Percentiles rank a stretch among this genome's conserved stretches.
Evolutionary conservation across 805 yeast genomes (phyloP).

Genomic region (Sugiyamaella mastotermitis): DNA sequence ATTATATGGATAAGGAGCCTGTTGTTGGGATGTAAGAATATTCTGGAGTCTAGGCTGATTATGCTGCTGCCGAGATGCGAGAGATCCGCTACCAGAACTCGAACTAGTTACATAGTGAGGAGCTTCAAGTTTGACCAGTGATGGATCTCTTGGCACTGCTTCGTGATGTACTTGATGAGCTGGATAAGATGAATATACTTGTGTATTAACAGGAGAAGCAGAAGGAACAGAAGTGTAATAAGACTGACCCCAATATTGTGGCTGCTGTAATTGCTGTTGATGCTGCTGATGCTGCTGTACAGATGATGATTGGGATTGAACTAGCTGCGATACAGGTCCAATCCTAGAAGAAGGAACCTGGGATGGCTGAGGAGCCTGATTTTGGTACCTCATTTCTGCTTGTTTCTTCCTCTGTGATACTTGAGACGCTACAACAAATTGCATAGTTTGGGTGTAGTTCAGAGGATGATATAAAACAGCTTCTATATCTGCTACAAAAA

Average conservation of each 20-base stretch:
- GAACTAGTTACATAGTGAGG: not conserved
- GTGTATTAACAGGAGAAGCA: not conserved
- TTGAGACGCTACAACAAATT: constrained; percentile 30
- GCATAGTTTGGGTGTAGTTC: constrained; percentile 30
- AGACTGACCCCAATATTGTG: not conserved
- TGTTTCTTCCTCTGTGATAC: constrained; percentile 24
- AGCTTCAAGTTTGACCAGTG: not conserved
- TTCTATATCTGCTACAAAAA: constrained; percentile 57
- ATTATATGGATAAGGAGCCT: too few relatives aligned
- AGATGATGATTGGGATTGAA: constrained; percentile 1
- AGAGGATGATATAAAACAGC: constrained; percentile 30
- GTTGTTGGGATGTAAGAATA: too few relatives aligned
- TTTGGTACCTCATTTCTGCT: constrained; percentile 16
- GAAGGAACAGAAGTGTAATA: not conserved
- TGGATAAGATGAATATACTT: not conserved
- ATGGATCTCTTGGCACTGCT: not conserved
- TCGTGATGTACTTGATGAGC: not conserved
- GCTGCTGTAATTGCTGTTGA: constrained; percentile 9
- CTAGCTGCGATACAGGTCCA: not conserved
- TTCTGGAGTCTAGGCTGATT: too few relatives aligned
- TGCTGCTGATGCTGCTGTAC: not conserved
- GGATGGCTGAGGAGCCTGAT: constrained; percentile 1
- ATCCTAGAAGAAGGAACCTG: not conserved
- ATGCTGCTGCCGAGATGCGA: not conserved
- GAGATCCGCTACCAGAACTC: not conserved